phyloP scores from a whole-genome alignment of 2,329 filamentous ascomycete species.

The Tolypocladium guangdongense region DNA sequence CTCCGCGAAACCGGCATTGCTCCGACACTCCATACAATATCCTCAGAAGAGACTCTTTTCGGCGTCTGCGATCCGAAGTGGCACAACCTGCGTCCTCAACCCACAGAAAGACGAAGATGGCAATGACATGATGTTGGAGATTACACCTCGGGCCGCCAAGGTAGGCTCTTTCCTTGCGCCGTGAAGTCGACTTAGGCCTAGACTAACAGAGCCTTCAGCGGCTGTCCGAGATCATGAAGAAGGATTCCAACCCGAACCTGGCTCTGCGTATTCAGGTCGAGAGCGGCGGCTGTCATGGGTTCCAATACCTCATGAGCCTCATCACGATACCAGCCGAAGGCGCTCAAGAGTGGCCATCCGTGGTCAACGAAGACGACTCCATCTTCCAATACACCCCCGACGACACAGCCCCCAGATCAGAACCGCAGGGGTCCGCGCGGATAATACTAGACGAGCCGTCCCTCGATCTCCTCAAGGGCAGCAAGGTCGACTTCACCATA shows the following conservation, averaged over 20 bases:
- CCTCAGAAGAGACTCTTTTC: slow-evolving; percentile 22
- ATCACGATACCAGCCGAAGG: slow-evolving; percentile 44
- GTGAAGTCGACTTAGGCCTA: too few relatives aligned
- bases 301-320: slow-evolving; percentile 92
- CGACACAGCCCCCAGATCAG: slow-evolving; percentile 20
- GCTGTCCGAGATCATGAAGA: slow-evolving; percentile 64
- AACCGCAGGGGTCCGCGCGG: slow-evolving; percentile 43
- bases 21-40: background rate
- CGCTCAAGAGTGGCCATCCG: slow-evolving; percentile 20
- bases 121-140: slow-evolving; percentile 71
- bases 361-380: slow-evolving; percentile 65
- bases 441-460: slow-evolving; percentile 84
- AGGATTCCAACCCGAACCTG: slow-evolving; percentile 64
- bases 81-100: slow-evolving; percentile 50
- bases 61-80: slow-evolving; percentile 20
- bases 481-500: slow-evolving; percentile 92
- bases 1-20: background rate
- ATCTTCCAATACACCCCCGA: slow-evolving; percentile 63
- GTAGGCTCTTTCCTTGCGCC: slow-evolving; percentile 30
- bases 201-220: slow-evolving; percentile 33
- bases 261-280: slow-evolving; percentile 89
- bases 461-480: slow-evolving; percentile 79
- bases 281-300: slow-evolving; percentile 91
- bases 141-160: slow-evolving; percentile 72
- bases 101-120: slow-evolving; percentile 73